phyloP scores from a whole-genome alignment of 2,329 filamentous ascomycete genomes.

The Neopestalotiopsis sp. region DNA sequence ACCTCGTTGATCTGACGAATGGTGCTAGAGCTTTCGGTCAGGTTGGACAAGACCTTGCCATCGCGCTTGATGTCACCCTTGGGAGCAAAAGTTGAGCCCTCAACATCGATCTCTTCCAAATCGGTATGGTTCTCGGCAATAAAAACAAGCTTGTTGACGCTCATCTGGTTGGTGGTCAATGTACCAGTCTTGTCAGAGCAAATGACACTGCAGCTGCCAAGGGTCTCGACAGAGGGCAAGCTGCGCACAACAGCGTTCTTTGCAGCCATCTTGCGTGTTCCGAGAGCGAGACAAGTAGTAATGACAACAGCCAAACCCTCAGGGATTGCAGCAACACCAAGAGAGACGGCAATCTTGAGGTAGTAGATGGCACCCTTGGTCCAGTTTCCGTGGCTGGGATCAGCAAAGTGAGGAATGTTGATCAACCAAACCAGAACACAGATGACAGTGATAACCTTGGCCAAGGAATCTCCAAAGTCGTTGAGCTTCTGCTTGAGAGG shows the following conservation, averaged over 20 bases:
- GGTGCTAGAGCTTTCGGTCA: conserved; percentile 75
- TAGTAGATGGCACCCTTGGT: conserved; percentile 99
- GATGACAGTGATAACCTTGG: conserved; percentile 98
- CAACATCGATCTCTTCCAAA: conserved; percentile 85
- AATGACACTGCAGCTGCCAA: conserved; percentile 98
- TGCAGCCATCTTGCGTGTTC: conserved; percentile 97
- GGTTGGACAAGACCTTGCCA: conserved; percentile 71
- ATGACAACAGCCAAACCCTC: conserved; percentile 98
- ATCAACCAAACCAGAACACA: conserved; percentile 97
- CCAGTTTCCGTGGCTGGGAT: conserved; percentile 91
- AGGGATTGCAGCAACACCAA: conserved; percentile 96
- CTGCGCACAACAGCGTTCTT: conserved; percentile 98
- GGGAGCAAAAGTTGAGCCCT: conserved; percentile 91
- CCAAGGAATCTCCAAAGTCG: conserved; percentile 93
- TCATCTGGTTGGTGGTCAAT: conserved; percentile 99
- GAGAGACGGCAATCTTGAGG: conserved; percentile 97
- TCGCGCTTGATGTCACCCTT: conserved; percentile 74
- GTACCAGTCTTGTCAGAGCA: conserved; percentile 99
- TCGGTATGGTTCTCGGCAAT: conserved; percentile 75
- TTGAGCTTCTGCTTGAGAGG: conserved; percentile 98
- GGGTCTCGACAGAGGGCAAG: conserved; percentile 93
- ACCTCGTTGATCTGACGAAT: conserved; percentile 78
- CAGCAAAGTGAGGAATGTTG: conserved; percentile 96
- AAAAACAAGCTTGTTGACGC: conserved; percentile 90
- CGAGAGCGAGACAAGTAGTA: conserved; percentile 95